Evolutionary conservation across 2,329 filamentous ascomycete species (phyloP).

Genomic region (Fonsecaea multimorphosa): DNA sequence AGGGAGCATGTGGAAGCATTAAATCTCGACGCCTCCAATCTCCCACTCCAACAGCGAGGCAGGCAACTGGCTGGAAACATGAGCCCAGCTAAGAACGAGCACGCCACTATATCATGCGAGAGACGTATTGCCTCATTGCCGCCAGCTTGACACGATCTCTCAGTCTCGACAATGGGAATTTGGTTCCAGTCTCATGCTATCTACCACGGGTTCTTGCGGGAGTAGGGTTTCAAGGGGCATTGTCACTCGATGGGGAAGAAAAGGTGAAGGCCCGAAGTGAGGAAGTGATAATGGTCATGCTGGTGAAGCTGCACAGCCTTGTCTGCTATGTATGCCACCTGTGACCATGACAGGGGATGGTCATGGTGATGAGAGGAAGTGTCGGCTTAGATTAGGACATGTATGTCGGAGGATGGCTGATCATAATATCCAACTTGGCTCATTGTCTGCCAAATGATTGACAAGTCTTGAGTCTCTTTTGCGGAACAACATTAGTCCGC

Average conservation of each 20-base stretch:
- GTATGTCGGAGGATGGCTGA: not conserved
- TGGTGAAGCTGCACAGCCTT: not conserved
- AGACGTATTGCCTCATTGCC: not conserved
- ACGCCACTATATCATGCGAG: not conserved
- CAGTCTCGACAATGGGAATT: not conserved
- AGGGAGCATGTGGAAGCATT: not conserved
- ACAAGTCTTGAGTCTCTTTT: not conserved
- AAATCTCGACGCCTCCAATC: not conserved
- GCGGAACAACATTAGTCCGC: conserved; percentile 3
- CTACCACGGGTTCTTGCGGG: not conserved
- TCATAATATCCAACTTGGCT: not conserved
- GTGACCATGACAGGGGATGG: not conserved
- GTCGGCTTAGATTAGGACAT: not conserved
- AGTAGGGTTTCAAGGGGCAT: not conserved
- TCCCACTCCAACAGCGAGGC: not conserved
- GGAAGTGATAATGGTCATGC: too few species aligned
- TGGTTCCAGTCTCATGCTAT: not conserved
- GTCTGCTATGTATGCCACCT: not conserved
- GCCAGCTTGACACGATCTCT: not conserved
- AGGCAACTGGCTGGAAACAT: not conserved
- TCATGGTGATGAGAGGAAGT: not conserved
- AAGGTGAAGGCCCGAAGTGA: too few species aligned
- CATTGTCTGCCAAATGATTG: not conserved
- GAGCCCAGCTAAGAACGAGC: not conserved
- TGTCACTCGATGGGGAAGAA: not conserved